A percentile compares a stretch with the other conserved stretches of the same genome.
These are phyloP conservation scores for Termitomyces heimii DNA, from an alignment of 768 basidiomycete genomes.

Conservation along the genomic window DNA sequence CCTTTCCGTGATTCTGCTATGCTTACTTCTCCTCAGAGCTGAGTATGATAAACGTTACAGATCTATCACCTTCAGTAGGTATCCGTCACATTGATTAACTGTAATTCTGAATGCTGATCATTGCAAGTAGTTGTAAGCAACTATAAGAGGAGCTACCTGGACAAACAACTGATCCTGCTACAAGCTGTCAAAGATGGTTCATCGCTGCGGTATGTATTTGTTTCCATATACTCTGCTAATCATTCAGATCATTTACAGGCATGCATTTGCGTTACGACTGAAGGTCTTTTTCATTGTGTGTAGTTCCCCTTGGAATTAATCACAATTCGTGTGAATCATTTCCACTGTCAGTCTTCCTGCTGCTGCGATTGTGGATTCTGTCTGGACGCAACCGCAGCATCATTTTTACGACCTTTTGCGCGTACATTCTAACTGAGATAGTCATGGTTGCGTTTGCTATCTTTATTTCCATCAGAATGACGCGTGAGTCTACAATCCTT, in stretches of 20 bases:
- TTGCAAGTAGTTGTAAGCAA: conserved; percentile 10
- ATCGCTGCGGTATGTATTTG: conserved; percentile 8
- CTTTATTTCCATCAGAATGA: conserved; percentile 19
- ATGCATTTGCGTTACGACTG: conserved; percentile 29
- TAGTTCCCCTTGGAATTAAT: background rate
- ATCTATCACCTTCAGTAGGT: background rate
- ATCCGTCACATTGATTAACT: background rate
- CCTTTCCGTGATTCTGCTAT: background rate
- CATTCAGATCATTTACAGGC: conserved; percentile 13
- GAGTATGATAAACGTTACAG: background rate
- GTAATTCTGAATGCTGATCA: background rate
- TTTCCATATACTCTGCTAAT: background rate
- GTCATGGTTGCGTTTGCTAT: conserved; percentile 15
- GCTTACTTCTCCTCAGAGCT: background rate
- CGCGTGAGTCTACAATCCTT: conserved; percentile 16
- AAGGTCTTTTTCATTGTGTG: conserved; percentile 29
- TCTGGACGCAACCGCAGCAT: conserved; percentile 23
- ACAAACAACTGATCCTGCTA: background rate
- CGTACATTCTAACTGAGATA: conserved; percentile 25
- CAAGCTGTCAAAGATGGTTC: conserved; percentile 12
- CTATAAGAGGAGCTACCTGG: background rate
- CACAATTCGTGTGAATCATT: background rate
- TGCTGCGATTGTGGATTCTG: conserved; percentile 33
- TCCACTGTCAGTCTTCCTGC: conserved; percentile 26
- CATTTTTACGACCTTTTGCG: conserved; percentile 20